These are phyloP conservation scores for Polyplosphaeria fusca DNA, from an alignment of 495 filamentous ascomycete species.

Conservation along the genomic window DNA sequence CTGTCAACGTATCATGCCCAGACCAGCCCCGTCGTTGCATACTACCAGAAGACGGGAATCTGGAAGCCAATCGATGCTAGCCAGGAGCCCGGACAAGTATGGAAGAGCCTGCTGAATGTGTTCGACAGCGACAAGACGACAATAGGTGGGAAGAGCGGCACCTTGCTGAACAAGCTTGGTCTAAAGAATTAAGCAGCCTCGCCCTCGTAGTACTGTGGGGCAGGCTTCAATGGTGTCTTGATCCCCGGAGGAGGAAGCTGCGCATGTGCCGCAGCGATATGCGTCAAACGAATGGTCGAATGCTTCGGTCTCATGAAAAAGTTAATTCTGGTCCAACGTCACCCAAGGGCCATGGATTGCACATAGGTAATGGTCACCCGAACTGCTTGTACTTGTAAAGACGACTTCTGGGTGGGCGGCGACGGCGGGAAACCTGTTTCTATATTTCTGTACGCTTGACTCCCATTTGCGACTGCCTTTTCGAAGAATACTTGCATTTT, in stretches of 20 bases:
- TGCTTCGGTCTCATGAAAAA: slow-evolving; percentile 3
- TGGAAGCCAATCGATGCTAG: slow-evolving; percentile 95
- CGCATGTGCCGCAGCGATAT: no score
- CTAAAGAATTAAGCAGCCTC: slow-evolving; percentile 39
- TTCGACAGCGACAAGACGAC: slow-evolving; percentile 62
- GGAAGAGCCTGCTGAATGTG: slow-evolving; percentile 84
- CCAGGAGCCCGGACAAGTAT: slow-evolving; percentile 93
- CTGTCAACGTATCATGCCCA: slow-evolving; percentile 90
- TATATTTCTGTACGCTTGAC: slow-evolving; percentile 2
- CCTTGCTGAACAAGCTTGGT: slow-evolving; percentile 48
- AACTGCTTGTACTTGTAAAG: slow-evolving; percentile 24
- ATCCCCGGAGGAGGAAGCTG: not conserved
- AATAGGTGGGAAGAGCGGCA: slow-evolving; percentile 37
- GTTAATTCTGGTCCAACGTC: not conserved
- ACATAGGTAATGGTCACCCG: slow-evolving; percentile 18
- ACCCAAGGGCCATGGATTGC: slow-evolving; percentile 3
- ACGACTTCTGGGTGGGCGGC: slow-evolving; percentile 11
- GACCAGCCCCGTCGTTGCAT: slow-evolving; percentile 85
- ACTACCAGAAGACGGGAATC: slow-evolving; percentile 96
- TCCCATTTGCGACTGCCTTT: no score
- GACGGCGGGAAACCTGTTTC: not conserved
- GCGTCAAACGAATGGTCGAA: not conserved
- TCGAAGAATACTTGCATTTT: no score
- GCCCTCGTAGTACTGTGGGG: no score
- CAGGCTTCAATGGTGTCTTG: not conserved